Conservation (phyloP, 352 stramenopile genomes). For the Phytopythium montanum region DNA sequence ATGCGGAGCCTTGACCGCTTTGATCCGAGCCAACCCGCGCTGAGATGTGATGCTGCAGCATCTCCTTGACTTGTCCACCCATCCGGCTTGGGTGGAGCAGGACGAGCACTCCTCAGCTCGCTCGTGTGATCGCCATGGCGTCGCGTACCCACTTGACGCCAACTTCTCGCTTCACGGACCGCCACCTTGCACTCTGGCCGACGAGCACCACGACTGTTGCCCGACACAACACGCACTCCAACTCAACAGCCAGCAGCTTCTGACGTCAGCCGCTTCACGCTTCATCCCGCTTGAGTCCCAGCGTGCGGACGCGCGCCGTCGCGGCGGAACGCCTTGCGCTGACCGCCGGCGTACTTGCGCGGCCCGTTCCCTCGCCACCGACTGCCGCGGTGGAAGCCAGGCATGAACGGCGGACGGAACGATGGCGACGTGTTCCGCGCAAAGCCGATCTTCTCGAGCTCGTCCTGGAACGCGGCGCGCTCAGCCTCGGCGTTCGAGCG, state of each 20-base stretch:
- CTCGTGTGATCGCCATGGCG: neutral
- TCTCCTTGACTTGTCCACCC: neutral
- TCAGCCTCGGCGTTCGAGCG: conserved; percentile 44
- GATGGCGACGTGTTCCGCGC: conserved; percentile 41
- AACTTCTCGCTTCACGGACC: neutral
- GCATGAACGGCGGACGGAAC: conserved; percentile 40
- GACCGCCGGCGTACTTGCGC: conserved; percentile 45
- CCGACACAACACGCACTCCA: neutral
- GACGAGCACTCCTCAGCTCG: neutral
- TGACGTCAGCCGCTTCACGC: conserved; percentile 12
- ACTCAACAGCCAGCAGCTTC: neutral
- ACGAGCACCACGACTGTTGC: neutral
- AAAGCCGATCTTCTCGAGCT: conserved; percentile 57
- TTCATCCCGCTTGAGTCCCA: conserved; percentile 30
- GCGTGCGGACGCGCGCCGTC: conserved; percentile 19
- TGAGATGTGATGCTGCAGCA: neutral
- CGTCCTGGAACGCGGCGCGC: conserved; percentile 53
- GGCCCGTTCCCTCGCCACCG: conserved; percentile 43
- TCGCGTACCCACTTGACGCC: neutral
- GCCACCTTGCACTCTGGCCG: neutral
- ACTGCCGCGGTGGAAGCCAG: conserved; percentile 40
- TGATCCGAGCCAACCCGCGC: neutral
- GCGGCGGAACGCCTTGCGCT: conserved; percentile 28
- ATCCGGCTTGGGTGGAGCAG: neutral
- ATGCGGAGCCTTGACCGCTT: neutral